Evolutionary conservation across 495 filamentous ascomycete species (phyloP), one percentile per base, ranked within the genome.

Genomic region (Cladorrhinum samala): DNA sequence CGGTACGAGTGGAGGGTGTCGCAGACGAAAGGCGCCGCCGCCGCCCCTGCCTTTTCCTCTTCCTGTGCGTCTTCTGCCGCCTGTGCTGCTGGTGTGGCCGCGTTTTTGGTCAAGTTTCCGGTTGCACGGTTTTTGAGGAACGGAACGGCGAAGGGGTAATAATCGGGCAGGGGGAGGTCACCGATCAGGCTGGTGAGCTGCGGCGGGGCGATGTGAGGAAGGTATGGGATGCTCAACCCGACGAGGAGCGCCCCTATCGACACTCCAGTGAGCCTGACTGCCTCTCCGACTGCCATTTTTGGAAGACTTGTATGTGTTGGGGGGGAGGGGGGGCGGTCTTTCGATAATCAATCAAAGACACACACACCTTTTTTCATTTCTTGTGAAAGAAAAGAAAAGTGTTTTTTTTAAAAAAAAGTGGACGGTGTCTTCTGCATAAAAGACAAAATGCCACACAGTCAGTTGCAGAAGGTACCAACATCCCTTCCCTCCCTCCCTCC

Each of bases 1-100:
- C 50, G 59, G 58, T 75, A 76, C 8, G 57, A 21, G 39, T 75
- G 71, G 0, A 56, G 52, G 0, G 23, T 7, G 16, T 60, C 63
- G 52, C 72, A 75, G 18, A 56, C 27, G 30, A 64, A 69, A 7
- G 49, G 43, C 3, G 21, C 14, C 0, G 46, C 47, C 27, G 44
- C 21, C 2, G 46, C 2, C 27, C n/a, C n/a, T n/a, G n/a, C n/a
- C n/a, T n/a, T n/a, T n/a, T n/a, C n/a, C n/a, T n/a, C n/a, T n/a
- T n/a, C n/a, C n/a, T n/a, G 27, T 33, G 27, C 27, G 5, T 33
- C 27, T 11, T 5, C 6, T 33, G 27, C 6, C 11, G 27, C 5
- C 27, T 5, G 6, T 33, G 5, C 27, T 6, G 27, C 27, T 33
- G 27, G 6, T 5, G 27, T 33, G 27, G 6, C 11, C 11, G 27